Base-by-base conservation (phyloP, 1,284 basidiomycete species). In the Sparassis latifolia region DNA sequence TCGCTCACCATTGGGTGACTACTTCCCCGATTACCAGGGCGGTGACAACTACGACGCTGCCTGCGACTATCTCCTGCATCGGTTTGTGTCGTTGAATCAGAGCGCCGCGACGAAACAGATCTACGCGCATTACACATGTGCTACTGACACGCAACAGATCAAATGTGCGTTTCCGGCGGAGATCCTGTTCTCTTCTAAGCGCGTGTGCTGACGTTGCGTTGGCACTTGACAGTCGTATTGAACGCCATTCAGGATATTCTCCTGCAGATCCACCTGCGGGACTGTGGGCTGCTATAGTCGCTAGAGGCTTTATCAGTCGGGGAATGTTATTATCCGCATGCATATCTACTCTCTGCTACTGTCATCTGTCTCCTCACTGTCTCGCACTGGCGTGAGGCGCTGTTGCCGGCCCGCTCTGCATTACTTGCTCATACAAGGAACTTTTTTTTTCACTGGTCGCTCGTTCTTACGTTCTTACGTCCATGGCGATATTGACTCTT, bases 51-150 rank as follows among this genome's bases (percentile, higher is more conserved):
- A 94, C 66, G 90, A 94, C 60, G 77, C 82, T 28, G 92, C 92
- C 10, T 93, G 87, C 68, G 81, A 88, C 59, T 94, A 92, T 67
- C 76, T 94, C 51, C 72, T 94, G 40, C 88, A 92, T 63, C 84
- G 88, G 44, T 95, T 95, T 67, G 89, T 93, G 20, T 82, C 80
- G 27, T 76, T 94, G 52, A 94, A 94, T 68, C 90, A 93, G 71
- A 89, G 85, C 59, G 86, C 90, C 0, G 83, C 86, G 44, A 89
- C 85, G 48, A 91, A 91, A 69, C 88, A 91, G 70, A 90, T 90
- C 56, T 90, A 91, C 61, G 89, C 90, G 4, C 89, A 92, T 62
- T 92, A 91, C 68, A 92, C 90, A 4, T 92, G 90, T 70, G 90
- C 90, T 32, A 92, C 89, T 32, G 89, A 92, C 69, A 92, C 89